Evolutionary conservation across 257 asterid species (phyloP).

Genomic region (Penstemon davidsonii): DNA sequence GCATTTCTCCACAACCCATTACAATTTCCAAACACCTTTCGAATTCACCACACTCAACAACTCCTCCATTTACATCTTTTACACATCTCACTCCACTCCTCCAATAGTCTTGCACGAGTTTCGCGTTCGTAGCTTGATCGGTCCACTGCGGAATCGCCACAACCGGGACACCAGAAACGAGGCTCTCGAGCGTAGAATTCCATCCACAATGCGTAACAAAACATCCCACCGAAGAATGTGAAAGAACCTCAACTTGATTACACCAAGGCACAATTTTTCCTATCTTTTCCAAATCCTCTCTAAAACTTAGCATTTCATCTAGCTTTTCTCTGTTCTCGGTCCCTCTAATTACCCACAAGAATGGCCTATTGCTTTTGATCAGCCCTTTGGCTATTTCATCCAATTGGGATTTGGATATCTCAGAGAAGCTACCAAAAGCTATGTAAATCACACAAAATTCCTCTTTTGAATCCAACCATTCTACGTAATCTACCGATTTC

Average conservation of each 20-base stretch:
- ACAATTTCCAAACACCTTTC: conserved; percentile 35
- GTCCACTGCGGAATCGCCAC: conserved; percentile 52
- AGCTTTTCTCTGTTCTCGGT: neutral
- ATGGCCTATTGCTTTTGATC: conserved; percentile 36
- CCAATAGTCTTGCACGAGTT: conserved; percentile 51
- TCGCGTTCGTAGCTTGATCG: conserved; percentile 53
- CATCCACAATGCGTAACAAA: conserved; percentile 61
- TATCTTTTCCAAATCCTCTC: conserved; percentile 28
- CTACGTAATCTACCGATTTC: conserved; percentile 1
- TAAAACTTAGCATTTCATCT: conserved; percentile 10
- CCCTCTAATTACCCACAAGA: conserved; percentile 46
- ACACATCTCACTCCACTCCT: conserved; percentile 39
- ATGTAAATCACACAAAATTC: conserved; percentile 39
- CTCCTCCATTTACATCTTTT: conserved; percentile 13
- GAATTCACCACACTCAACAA: conserved; percentile 34
- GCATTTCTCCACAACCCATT: conserved; percentile 37
- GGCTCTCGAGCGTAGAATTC: conserved; percentile 51
- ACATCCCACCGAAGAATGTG: conserved; percentile 38
- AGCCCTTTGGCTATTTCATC: conserved; percentile 41
- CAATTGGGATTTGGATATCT: conserved; percentile 34
- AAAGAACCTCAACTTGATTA: conserved; percentile 47
- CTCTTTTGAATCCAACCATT: conserved; percentile 34
- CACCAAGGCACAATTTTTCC: conserved; percentile 53
- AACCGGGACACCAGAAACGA: conserved; percentile 43
- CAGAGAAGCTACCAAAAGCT: conserved; percentile 50